Evolutionary conservation across 768 basidiomycete species (phyloP).

Genomic region (Mycena albidolilacea): DNA sequence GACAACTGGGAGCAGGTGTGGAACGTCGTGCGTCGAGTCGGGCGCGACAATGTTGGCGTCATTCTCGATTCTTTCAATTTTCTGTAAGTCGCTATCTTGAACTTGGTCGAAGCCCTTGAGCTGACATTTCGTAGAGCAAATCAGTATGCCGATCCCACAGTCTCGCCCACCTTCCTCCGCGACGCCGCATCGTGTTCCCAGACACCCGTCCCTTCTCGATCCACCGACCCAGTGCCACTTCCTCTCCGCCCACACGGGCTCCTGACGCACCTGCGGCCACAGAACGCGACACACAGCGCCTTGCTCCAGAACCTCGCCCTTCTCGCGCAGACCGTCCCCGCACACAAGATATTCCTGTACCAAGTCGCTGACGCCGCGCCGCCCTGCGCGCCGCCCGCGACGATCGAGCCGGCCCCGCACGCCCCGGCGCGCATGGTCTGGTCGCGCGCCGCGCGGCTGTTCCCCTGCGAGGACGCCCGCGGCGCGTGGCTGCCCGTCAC

Average conservation of each 20-base stretch:
- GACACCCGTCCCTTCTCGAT: slow-evolving; percentile 8
- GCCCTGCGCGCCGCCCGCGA: slow-evolving; percentile 35
- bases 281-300: slow-evolving; percentile 32
- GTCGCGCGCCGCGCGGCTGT: slow-evolving; percentile 56
- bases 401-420: slow-evolving; percentile 37
- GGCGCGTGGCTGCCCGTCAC: slow-evolving; percentile 49
- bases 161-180: slow-evolving; percentile 41
- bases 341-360: slow-evolving; percentile 56
- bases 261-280: slow-evolving; percentile 17
- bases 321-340: slow-evolving; percentile 49
- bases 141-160: slow-evolving; percentile 56
- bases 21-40: slow-evolving; percentile 50
- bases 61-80: slow-evolving; percentile 56
- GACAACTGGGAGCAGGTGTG: slow-evolving; percentile 56
- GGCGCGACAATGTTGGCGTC: slow-evolving; percentile 55
- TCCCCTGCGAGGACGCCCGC: slow-evolving; percentile 50
- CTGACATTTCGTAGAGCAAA: slow-evolving; percentile 44
- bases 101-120: not conserved
- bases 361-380: slow-evolving; percentile 56
- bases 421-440: slow-evolving; percentile 52
- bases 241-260: not conserved
- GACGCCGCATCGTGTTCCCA: slow-evolving; percentile 22
- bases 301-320: slow-evolving; percentile 46
- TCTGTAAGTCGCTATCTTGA: slow-evolving; percentile 33
- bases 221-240: not conserved